These are phyloP conservation scores for Arxiozyma slooffiae DNA, from an alignment of 1,139 yeast genomes.

Conservation along the genomic window DNA sequence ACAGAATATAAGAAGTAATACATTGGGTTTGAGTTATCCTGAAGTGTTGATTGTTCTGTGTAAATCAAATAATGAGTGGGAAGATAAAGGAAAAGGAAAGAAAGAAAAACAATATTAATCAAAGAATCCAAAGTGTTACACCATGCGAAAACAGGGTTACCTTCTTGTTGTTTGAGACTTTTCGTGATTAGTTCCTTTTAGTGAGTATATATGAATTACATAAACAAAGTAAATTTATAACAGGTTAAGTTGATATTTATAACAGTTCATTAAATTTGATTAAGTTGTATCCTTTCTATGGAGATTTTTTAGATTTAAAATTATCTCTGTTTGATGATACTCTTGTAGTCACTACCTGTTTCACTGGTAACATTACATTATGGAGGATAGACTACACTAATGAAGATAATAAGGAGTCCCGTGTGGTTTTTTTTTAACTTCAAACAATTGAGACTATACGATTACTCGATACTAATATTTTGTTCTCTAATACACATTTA, in stretches of 20 bases:
- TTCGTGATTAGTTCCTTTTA: slow-evolving; percentile 39
- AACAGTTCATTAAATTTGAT: slow-evolving; percentile 24
- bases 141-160: slow-evolving; percentile 41
- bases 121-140: slow-evolving; percentile 14
- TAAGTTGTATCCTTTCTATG: slow-evolving; percentile 33
- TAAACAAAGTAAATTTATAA: slow-evolving; percentile 45
- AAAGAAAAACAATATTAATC: slow-evolving; percentile 3
- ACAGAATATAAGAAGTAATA: too few relatives aligned
- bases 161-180: slow-evolving; percentile 79
- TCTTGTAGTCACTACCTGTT: slow-evolving; percentile 57
- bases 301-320: slow-evolving; percentile 73
- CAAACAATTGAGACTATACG: slow-evolving; percentile 29
- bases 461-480: slow-evolving; percentile 39
- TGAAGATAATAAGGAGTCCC: slow-evolving; percentile 1
- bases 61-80: too few relatives aligned
- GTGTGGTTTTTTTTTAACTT: slow-evolving; percentile 16
- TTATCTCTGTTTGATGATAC: slow-evolving; percentile 45
- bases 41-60: too few relatives aligned
- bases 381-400: slow-evolving; percentile 40
- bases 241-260: slow-evolving; percentile 68
- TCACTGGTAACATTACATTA: slow-evolving; percentile 60
- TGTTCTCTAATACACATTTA: slow-evolving; percentile 62
- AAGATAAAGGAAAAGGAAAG: background rate
- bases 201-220: slow-evolving; percentile 76
- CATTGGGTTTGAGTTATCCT: too few relatives aligned